Evolutionary conservation across 768 basidiomycete species (phyloP), one percentile per base, ranked within the genome.

Genomic region (Agaricus bisporus): DNA sequence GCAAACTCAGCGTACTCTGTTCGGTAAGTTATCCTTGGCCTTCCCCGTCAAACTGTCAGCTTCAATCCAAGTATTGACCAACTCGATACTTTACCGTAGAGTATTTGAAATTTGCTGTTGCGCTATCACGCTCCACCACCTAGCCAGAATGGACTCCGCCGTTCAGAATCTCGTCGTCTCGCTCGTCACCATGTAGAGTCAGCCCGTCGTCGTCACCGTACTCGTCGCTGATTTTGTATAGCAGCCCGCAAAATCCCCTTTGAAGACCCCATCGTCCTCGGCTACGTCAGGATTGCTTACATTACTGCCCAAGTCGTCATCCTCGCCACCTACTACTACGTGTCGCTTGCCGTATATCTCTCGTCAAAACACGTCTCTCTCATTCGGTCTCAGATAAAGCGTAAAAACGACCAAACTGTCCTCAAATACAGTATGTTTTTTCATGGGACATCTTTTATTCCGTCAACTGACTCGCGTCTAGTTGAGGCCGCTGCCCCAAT

Each of bases 351-450:
- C 68, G 91, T 93, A 57, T 57, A 81, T 26, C 15, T 42, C n/a
- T 14, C 18, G 7, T 41, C 7, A 7, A 11, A 7, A 32, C 39
- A 5, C 9, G 28, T 37, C 4, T 32, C 10, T 1, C 37, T 32
- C 5, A 45, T 54, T n/a, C n/a, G 44, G 28, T 56, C 44, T 18
- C 58, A 97, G 91, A 83, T 98, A 70, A 95, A 91, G 78, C 72
- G 80, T 63, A 95, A 94, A 82, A 98, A 98, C 63, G 95, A 99
- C 73, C 81, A 87, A 68, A 92, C 92, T 1, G 91, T 95, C 25
- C 76, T 99, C 63, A 99, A 97, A 81, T 99, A 95, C 71, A 89
- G 90, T 86, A 41, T 51, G 81, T 78, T 17, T 5, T 43, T 48
- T 44, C 35, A 32, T 32, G 32, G 32, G 8, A 32, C 32, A 8